Conservation (phyloP, 441 rosid genomes). For the Jatropha podagrica region DNA sequence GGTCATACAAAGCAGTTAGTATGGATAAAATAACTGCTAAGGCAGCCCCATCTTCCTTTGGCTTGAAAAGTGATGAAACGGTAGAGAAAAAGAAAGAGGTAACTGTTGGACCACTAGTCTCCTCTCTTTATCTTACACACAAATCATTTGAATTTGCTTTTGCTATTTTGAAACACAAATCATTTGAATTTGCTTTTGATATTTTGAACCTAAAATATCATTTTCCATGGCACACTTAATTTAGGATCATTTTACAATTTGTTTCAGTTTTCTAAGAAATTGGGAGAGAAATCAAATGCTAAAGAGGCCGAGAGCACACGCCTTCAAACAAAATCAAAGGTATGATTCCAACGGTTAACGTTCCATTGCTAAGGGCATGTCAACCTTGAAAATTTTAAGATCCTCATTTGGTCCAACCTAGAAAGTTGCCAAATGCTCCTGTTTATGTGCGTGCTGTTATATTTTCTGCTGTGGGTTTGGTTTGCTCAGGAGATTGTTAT, state of each 20-base stretch:
- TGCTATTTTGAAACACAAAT: conserved; percentile 14
- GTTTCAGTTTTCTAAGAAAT: conserved; percentile 50
- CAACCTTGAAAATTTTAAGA: too few species aligned
- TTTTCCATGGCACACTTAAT: conserved; percentile 17
- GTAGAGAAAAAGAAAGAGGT: conserved; percentile 63
- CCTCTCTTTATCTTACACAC: conserved; percentile 4
- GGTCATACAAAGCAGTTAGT: conserved; percentile 47
- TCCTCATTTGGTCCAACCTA: too few species aligned
- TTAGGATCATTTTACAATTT: conserved; percentile 15
- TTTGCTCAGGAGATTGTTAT: conserved; percentile 9
- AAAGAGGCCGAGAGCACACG: conserved; percentile 41
- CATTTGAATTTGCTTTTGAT: conserved; percentile 14
- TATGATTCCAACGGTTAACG: conserved; percentile 20
- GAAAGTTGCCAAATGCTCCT: not conserved
- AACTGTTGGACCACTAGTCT: conserved; percentile 9
- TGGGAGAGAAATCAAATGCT: conserved; percentile 44
- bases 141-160: conserved; percentile 16
- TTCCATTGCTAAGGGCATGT: not conserved
- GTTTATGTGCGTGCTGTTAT: not conserved
- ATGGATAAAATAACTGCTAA: conserved; percentile 58
- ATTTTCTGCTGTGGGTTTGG: not conserved
- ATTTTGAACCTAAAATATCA: conserved; percentile 8
- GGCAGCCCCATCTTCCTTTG: conserved; percentile 51
- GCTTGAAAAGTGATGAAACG: conserved; percentile 45
- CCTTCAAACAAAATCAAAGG: conserved; percentile 60